Evolutionary conservation across 2,329 filamentous ascomycete genomes (phyloP).

Genomic region (Xylariaceae sp.): DNA sequence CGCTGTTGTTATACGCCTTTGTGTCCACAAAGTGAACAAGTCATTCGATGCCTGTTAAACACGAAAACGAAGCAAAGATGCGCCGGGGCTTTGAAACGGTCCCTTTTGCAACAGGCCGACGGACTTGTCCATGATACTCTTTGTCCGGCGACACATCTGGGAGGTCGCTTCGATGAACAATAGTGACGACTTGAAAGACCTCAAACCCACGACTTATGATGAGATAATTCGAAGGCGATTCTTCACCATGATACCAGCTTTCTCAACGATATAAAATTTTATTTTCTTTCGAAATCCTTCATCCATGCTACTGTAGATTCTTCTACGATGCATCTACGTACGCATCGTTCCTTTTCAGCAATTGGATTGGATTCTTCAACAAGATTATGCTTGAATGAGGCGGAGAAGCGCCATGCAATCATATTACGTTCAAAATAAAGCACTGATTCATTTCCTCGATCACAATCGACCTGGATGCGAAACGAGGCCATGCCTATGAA

Average conservation of each 20-base stretch:
- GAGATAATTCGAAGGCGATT: neutral
- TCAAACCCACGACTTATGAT: constrained; percentile 1
- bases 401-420: constrained; percentile 5
- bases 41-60: neutral
- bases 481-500: too few relatives aligned
- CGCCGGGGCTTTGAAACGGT: too few relatives aligned
- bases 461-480: constrained; percentile 2
- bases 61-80: neutral
- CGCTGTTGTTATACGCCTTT: neutral
- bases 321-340: constrained; percentile 9
- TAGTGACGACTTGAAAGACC: too few relatives aligned
- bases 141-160: too few relatives aligned
- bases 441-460: constrained; percentile 7
- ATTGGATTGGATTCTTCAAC: constrained; percentile 1
- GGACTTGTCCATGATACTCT: too few relatives aligned
- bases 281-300: constrained; percentile 5
- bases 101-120: too few relatives aligned
- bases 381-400: constrained; percentile 4
- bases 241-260: constrained; percentile 7
- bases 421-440: constrained; percentile 13
- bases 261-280: constrained; percentile 5
- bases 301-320: constrained; percentile 1
- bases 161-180: too few relatives aligned
- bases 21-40: too few relatives aligned
- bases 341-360: constrained; percentile 6